Base-by-base conservation (phyloP, 2,329 filamentous ascomycete species). In the Thielaviopsis ethacetica region DNA sequence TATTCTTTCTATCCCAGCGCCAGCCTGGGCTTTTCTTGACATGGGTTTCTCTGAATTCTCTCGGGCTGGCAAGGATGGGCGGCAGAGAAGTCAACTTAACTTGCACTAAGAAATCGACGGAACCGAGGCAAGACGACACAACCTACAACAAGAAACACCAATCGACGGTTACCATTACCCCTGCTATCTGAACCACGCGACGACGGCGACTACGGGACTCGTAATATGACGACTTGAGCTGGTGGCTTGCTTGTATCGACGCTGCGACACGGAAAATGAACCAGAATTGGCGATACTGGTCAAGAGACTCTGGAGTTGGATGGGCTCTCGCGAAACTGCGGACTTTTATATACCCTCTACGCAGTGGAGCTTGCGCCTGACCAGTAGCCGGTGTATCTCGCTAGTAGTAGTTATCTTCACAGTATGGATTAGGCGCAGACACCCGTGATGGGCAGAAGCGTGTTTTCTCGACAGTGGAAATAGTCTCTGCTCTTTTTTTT, bases 11-110 rank as follows among this genome's bases (percentile, higher is more conserved):
- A 12, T 41, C n/a, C 59, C 54, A 57, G 54, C 50, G 51, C 54
- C 50, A 60, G 59, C 34, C 59, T 57, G 59, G 51, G 51, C 5
- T 21, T 57, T 57, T 30, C 52, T 52, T 49, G 38, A n/a, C 54
- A 22, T 34, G 27, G 2, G 19, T 41, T 30, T n/a, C 24, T 15
- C 38, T 60, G 27, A 17, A 53, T 47, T 19, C 56, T 34, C 27
- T 6, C 15, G 38, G 50, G 50, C 26, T 57, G 52, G 54, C 44
- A 52, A 41, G 12, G 53, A 24, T 17, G n/a, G 17, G 15, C 15
- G 38, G 13, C 38, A 17, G 38, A 41, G 30, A 41, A 13, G 4
- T 10, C 4, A 27, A 27, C 26, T 27, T 27, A 41, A 13, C 38
- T 41, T 41, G 38, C 12, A 41, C 38, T 5, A 41, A 41, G 38